Evolutionary conservation across 2,329 filamentous ascomycete genomes (phyloP).

Genomic region (Colletotrichum ledebouriae): DNA sequence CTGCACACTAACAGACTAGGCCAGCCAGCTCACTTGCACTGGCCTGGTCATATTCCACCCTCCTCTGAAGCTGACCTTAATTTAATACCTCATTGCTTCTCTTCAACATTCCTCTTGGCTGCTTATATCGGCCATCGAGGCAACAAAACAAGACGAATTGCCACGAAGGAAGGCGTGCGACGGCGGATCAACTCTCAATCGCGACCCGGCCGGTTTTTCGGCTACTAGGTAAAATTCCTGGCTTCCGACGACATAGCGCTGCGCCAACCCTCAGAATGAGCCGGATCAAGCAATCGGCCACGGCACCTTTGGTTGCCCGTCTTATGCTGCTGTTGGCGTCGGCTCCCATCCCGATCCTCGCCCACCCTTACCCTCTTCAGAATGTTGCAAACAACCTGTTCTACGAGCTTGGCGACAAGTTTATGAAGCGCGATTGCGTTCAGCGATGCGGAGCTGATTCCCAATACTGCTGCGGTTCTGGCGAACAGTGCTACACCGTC

Average conservation of each 20-base stretch:
- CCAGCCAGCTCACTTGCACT: slow-evolving; percentile 31
- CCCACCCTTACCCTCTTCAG: slow-evolving; percentile 60
- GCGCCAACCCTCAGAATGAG: slow-evolving; percentile 41
- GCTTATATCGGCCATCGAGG: slow-evolving; percentile 3
- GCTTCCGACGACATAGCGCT: slow-evolving; percentile 47
- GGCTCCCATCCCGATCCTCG: slow-evolving; percentile 51
- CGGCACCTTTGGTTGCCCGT: slow-evolving; percentile 41
- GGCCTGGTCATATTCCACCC: slow-evolving; percentile 8
- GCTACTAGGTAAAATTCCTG: slow-evolving; percentile 47
- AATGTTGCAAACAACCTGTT: slow-evolving; percentile 57
- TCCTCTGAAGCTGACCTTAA: slow-evolving; percentile 3
- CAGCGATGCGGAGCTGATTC: slow-evolving; percentile 68
- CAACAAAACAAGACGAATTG: slow-evolving; percentile 13
- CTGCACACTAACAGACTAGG: slow-evolving; percentile 39
- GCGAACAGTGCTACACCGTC: slow-evolving; percentile 65
- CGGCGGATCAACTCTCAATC: slow-evolving; percentile 16
- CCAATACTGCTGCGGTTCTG: slow-evolving; percentile 67
- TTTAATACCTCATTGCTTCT: slow-evolving; percentile 36
- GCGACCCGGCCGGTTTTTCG: slow-evolving; percentile 17
- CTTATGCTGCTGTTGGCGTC: slow-evolving; percentile 57
- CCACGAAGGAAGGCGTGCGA: slow-evolving; percentile 4
- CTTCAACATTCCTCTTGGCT: slow-evolving; percentile 28
- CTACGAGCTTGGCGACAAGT: slow-evolving; percentile 63
- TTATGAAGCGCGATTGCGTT: slow-evolving; percentile 63
- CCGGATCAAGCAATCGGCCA: slow-evolving; percentile 25